Percentiles rank a stretch among this genome's conserved stretches.
Evolutionary conservation across 164 flowering plant species (phyloP).

Genomic region (Cinnamomum micranthum): DNA sequence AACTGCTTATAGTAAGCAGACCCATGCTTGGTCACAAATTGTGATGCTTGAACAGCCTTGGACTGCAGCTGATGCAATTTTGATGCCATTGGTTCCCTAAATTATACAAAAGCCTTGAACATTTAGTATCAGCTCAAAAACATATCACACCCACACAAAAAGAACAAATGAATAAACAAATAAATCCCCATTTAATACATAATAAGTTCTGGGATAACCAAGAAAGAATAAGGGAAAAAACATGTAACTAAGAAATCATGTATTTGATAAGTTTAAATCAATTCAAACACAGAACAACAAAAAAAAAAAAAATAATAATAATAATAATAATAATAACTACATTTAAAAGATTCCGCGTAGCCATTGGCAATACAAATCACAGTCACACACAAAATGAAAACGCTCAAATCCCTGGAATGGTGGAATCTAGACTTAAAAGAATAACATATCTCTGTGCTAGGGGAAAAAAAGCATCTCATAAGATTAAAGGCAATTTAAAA

Average conservation of each 20-base stretch:
- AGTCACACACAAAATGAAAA: not conserved
- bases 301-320: too few species aligned
- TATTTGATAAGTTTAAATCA: not conserved
- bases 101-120: not conserved
- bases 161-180: not conserved
- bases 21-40: constrained; percentile 13
- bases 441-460: not conserved
- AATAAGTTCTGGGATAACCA: too few species aligned
- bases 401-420: not conserved
- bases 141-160: not conserved
- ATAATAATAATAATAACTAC: too few species aligned
- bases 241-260: not conserved
- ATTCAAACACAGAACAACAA: not conserved
- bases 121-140: not conserved
- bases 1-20: constrained; percentile 12
- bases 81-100: constrained; percentile 7
- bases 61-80: constrained; percentile 11
- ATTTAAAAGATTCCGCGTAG: not conserved
- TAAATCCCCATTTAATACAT: too few species aligned
- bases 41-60: constrained; percentile 11
- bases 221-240: too few species aligned
- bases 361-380: not conserved
- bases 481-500: not conserved
- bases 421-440: not conserved
- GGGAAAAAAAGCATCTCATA: not conserved